A percentile compares a stretch with the other conserved stretches of the same genome.
Evolutionary conservation across 441 rosid species (phyloP).

Genomic region (Viola pubescens): DNA sequence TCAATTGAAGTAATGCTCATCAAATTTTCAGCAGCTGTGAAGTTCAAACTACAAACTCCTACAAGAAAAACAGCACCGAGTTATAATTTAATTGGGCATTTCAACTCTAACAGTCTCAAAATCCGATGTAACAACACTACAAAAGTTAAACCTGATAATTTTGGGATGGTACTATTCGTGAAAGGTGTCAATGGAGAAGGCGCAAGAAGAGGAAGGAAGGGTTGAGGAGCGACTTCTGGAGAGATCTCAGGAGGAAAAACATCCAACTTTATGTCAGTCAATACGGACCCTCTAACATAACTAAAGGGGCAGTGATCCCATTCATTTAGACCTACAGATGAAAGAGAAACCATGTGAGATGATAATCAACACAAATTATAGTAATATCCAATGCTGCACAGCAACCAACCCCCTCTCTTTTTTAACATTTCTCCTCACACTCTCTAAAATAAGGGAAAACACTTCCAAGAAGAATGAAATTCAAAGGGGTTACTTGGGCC

Average conservation of each 20-base stretch:
- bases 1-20: constrained; percentile 71
- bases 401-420: too few relatives aligned
- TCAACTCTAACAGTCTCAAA: constrained; percentile 8
- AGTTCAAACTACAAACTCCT: constrained; percentile 76
- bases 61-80: constrained; percentile 16
- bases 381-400: neutral
- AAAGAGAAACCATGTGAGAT: constrained; percentile 8
- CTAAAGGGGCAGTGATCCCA: constrained; percentile 24
- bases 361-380: constrained; percentile 1
- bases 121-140: constrained; percentile 1
- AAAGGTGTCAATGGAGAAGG: constrained; percentile 79
- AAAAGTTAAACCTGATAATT: constrained; percentile 55
- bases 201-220: constrained; percentile 75
- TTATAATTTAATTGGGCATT: constrained; percentile 7
- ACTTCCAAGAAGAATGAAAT: neutral
- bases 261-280: constrained; percentile 19
- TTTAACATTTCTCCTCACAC: too few relatives aligned
- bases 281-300: constrained; percentile 18
- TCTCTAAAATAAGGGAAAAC: too few relatives aligned
- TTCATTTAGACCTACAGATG: constrained; percentile 42
- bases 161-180: constrained; percentile 53
- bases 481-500: neutral
- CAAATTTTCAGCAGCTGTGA: constrained; percentile 57
- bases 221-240: constrained; percentile 63
- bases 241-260: constrained; percentile 52